Base-by-base conservation (phyloP, 495 filamentous ascomycete genomes). In the Daldinia loculata region DNA sequence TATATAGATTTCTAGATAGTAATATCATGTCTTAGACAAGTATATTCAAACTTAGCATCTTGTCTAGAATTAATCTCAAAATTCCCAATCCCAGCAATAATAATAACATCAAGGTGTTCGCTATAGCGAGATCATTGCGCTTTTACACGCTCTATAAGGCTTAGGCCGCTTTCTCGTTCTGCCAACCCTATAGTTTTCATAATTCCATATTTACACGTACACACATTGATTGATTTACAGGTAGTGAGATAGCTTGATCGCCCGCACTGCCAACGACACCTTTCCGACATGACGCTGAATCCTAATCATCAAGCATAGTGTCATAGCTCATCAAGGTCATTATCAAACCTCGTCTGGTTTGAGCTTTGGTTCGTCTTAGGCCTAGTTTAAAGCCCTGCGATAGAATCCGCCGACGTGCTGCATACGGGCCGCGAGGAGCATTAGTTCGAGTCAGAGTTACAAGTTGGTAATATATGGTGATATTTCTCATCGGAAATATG, bases 401-500 rank as follows among this genome's bases (percentile, higher is more conserved):
- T 4, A 12, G 24, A 29, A 15, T 45, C 14, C 17, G 9, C 19
- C 8, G 6, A 14, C n/a, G 14, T 58, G 19, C 26, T 58, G 12
- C 4, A 38, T 6, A 43, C 24, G 50, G 19, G 43, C 4, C 8
- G n/a, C 1, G 43, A 48, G 19, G 22, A 11, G 8, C 15, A 32
- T 51, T 61, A 27, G 15, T 55, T 66, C 14, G 17, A 32, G 30
- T 65, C 36, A 19, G 26, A 43, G 19, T 52, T 9, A 39, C 11
- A 29, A 15, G 38, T 14, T 17, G 15, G 36, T 57, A 1, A 39
- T 61, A 50, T 41, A 51, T 51, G 19, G 8, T 4, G 15, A 5
- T 32, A 29, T 45, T 36, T 17, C 19, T 63, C 34, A 74, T 61
- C 68, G 65, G 61, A 77, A 77, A 60, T 66, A 69, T 63, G 75